Evolutionary conservation across 257 asterid species (phyloP), one percentile per base, ranked within the genome.

Genomic region (Thymus quinquecostatus): DNA sequence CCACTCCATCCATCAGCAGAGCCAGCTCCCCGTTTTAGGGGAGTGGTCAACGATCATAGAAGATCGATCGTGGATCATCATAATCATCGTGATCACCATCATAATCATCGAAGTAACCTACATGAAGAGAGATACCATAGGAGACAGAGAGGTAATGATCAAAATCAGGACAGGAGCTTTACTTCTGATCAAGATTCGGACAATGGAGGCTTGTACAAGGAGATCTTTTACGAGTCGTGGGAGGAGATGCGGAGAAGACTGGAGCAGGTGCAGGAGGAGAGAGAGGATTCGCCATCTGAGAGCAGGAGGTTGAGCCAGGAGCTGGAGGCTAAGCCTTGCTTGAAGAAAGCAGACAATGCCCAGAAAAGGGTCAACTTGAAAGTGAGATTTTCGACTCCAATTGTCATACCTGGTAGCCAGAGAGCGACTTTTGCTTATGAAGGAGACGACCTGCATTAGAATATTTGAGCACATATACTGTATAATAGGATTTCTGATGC

Each of bases 341-440:
- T 86, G 77, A 82, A 78, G 69, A 81, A 71, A 41, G 64, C 48
- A 0, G 86, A 78, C 44, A 68, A 81, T 71, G 84, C 27, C 7
- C 67, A 76, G 76, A 73, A 59, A 62, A 73, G 38, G 59, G 71
- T 66, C 43, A 67, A 79, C 63, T 75, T 84, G 75, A 78, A 66
- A 70, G 89, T 84, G 59, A 73, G 50, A 9, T 86, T 82, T 57
- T 47, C 61, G 32, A 69, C 64, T 54, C 72, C 75, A 2, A 67
- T 66, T 43, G 60, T 64, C 43, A 62, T 64, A 38, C 72, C 68
- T 28, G 72, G 70, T 34, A 50, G 66, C 73, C 64, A 66, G 71
- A 65, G 84, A 64, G 77, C 65, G 56, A 80, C 73, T 28, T 66
- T 75, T 1, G 47, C 57, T 10, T 47, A 71, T 54, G 70, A 50